Conservation (phyloP, 768 basidiomycete species). For the Candolleomyces aberdarensis region DNA sequence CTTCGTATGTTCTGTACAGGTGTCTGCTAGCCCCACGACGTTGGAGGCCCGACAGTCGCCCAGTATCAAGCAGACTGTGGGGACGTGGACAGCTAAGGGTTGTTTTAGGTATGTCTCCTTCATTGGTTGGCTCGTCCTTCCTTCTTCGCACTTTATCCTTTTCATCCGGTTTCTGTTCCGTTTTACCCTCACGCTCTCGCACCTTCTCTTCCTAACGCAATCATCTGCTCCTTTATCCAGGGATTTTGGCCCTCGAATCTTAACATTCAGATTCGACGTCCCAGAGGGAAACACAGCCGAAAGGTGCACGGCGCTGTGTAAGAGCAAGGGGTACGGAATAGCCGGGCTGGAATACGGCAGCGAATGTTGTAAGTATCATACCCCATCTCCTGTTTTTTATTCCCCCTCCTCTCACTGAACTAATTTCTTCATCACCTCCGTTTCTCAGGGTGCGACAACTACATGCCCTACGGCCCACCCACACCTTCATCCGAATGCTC, state of each 20-base stretch:
- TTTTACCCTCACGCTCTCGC: too few species aligned
- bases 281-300: slow-evolving; percentile 13
- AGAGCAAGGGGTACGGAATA: slow-evolving; percentile 19
- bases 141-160: too few species aligned
- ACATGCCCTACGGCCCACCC: slow-evolving; percentile 11
- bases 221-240: not conserved
- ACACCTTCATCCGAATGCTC: slow-evolving; percentile 31
- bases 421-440: too few species aligned
- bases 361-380: slow-evolving; percentile 12
- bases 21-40: too few species aligned
- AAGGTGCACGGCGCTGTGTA: slow-evolving; percentile 13
- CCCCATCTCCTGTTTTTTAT: not conserved
- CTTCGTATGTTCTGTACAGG: too few species aligned
- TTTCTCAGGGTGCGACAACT: slow-evolving; percentile 18
- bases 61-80: too few species aligned
- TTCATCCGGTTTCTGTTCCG: too few species aligned
- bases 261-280: slow-evolving; percentile 8
- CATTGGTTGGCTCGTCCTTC: too few species aligned
- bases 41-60: too few species aligned
- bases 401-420: not conserved
- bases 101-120: too few species aligned
- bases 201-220: too few species aligned
- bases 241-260: slow-evolving; percentile 15
- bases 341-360: slow-evolving; percentile 6
- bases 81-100: too few species aligned